Evolutionary conservation across 805 yeast genomes (phyloP).

Genomic region (Yamadazyma sp.): DNA sequence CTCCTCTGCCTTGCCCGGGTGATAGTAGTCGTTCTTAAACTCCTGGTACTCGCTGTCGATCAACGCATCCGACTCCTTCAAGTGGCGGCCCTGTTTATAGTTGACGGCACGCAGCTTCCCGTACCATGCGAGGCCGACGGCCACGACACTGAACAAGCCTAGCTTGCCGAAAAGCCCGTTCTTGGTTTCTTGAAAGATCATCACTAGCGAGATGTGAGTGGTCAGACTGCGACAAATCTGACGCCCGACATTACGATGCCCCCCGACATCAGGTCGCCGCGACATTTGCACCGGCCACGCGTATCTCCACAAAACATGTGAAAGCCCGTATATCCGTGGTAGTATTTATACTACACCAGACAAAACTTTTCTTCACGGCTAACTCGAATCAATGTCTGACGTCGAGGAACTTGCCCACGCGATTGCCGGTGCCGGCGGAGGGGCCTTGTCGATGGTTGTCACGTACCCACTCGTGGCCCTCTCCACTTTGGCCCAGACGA

Average conservation of each 20-base stretch:
- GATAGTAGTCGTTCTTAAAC: slow-evolving; percentile 31
- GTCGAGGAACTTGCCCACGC: slow-evolving; percentile 70
- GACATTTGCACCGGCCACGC: too few relatives aligned
- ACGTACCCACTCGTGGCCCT: slow-evolving; percentile 89
- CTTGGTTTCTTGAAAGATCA: slow-evolving; percentile 30
- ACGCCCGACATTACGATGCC: neutral
- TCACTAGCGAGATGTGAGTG: neutral
- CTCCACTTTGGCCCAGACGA: slow-evolving; percentile 87
- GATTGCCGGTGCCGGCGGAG: slow-evolving; percentile 93
- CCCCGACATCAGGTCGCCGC: too few relatives aligned
- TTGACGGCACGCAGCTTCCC: slow-evolving; percentile 39
- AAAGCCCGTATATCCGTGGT: slow-evolving; percentile 5
- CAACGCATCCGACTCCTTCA: slow-evolving; percentile 36
- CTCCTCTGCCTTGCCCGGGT: slow-evolving; percentile 47
- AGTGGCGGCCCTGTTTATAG: slow-evolving; percentile 35
- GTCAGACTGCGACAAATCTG: neutral
- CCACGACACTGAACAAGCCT: slow-evolving; percentile 30
- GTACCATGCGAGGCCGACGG: slow-evolving; percentile 29
- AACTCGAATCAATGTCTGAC: slow-evolving; percentile 4
- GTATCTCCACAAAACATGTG: slow-evolving; percentile 12
- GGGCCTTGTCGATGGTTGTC: slow-evolving; percentile 80
- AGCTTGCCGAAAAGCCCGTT: slow-evolving; percentile 35
- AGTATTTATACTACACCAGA: neutral
- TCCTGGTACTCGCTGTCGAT: slow-evolving; percentile 30
- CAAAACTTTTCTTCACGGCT: too few relatives aligned